A percentile compares a stretch with the other conserved stretches of the same genome.
phyloP scores from a whole-genome alignment of 2,329 filamentous ascomycete genomes.

The Pseudocercospora fijiensis region DNA sequence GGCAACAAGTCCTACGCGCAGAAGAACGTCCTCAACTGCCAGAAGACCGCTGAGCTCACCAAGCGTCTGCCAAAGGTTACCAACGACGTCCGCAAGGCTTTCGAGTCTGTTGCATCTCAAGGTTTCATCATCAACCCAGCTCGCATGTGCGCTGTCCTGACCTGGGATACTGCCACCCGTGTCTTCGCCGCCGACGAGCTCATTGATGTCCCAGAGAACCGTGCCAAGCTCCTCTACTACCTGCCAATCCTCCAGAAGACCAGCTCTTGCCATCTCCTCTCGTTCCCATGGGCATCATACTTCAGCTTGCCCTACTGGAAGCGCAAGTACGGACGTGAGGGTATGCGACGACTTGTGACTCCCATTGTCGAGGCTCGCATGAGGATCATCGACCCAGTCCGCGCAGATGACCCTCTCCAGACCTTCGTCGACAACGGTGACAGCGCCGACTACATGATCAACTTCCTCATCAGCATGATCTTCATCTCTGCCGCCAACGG shows the following conservation, averaged over 20 bases:
- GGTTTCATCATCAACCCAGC: slow-evolving; percentile 9
- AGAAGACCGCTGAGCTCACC: slow-evolving; percentile 3
- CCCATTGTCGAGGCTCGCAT: slow-evolving; percentile 6
- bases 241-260: slow-evolving; percentile 13
- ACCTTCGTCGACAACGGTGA: slow-evolving; percentile 54
- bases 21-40: slow-evolving; percentile 7
- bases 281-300: slow-evolving; percentile 6
- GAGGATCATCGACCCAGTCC: slow-evolving; percentile 18
- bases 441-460: slow-evolving; percentile 27
- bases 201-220: slow-evolving; percentile 8
- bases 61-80: slow-evolving; percentile 2
- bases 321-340: slow-evolving; percentile 13
- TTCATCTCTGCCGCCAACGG: slow-evolving; percentile 57
- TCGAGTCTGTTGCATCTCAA: background rate
- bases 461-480: slow-evolving; percentile 55
- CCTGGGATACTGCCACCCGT: slow-evolving; percentile 4
- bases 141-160: slow-evolving; percentile 11
- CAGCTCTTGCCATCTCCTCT: slow-evolving; percentile 13
- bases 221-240: slow-evolving; percentile 4
- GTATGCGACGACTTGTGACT: slow-evolving; percentile 1
- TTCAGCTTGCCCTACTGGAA: slow-evolving; percentile 12
- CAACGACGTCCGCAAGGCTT: slow-evolving; percentile 3
- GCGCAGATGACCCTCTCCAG: slow-evolving; percentile 53
- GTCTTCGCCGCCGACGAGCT: slow-evolving; percentile 9
- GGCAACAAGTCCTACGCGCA: slow-evolving; percentile 2